These are phyloP conservation scores for Blepharisma stoltei DNA, from an alignment of 73 alveolate genomes.

Conservation along the genomic window DNA sequence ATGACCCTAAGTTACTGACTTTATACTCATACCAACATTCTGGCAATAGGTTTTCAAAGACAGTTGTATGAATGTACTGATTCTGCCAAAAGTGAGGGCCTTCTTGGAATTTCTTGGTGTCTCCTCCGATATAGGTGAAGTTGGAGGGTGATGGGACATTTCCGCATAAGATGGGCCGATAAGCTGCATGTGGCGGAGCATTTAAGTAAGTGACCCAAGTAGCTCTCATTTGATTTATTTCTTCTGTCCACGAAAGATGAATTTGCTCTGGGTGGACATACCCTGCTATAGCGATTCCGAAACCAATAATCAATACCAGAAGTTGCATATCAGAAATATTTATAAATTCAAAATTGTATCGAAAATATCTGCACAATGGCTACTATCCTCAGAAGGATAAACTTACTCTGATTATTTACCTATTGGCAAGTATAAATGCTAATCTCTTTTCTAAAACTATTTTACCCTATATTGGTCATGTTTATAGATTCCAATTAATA, in stretches of 20 bases:
- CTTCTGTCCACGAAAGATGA: slow-evolving; percentile 18
- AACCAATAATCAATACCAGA: too few relatives aligned
- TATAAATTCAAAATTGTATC: too few relatives aligned
- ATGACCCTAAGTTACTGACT: background rate
- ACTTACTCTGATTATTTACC: too few relatives aligned
- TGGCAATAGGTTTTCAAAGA: background rate
- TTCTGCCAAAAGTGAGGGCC: background rate
- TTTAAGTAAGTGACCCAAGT: slow-evolving; percentile 15
- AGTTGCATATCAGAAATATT: too few relatives aligned
- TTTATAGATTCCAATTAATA: too few relatives aligned
- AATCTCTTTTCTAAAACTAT: too few relatives aligned
- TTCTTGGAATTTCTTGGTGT: background rate
- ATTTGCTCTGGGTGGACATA: slow-evolving; percentile 12
- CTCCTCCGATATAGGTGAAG: background rate
- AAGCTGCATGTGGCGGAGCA: background rate
- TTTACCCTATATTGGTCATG: too few relatives aligned
- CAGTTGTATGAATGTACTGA: slow-evolving; percentile 11
- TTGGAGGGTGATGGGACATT: background rate
- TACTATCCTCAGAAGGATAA: too few relatives aligned
- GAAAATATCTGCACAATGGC: too few relatives aligned
- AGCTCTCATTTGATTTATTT: slow-evolving; percentile 2
- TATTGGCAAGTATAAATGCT: too few relatives aligned
- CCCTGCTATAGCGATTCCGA: background rate
- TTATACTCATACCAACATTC: slow-evolving; percentile 18
- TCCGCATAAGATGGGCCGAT: background rate